Evolutionary conservation across 257 asterid species (phyloP).

Genomic region (Petunia axillaris): DNA sequence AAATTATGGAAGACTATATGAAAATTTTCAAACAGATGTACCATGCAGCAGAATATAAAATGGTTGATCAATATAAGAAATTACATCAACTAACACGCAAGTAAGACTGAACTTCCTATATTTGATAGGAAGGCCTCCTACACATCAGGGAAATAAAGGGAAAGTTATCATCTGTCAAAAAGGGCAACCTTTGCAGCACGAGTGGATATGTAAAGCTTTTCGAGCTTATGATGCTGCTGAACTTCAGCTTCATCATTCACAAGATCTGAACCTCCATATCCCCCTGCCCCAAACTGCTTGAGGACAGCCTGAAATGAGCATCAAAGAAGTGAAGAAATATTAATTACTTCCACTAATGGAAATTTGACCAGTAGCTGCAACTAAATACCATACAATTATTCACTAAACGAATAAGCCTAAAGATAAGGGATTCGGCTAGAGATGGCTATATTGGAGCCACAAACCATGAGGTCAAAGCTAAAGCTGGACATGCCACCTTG

Average conservation of each 20-base stretch:
- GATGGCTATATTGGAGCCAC: neutral
- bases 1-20: neutral
- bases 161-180: neutral
- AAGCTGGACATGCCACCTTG: neutral
- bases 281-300: slow-evolving; percentile 89
- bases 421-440: neutral
- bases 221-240: slow-evolving; percentile 97
- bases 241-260: slow-evolving; percentile 78
- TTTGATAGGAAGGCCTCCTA: neutral
- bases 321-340: slow-evolving; percentile 10
- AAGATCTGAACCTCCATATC: slow-evolving; percentile 82
- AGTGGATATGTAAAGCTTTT: slow-evolving; percentile 91
- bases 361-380: slow-evolving; percentile 4
- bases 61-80: neutral
- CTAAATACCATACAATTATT: neutral
- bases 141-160: neutral
- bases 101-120: slow-evolving; percentile 3
- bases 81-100: neutral
- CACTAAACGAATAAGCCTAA: slow-evolving; percentile 6
- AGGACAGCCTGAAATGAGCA: slow-evolving; percentile 73
- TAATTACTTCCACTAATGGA: neutral
- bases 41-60: slow-evolving; percentile 19
- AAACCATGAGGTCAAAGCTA: neutral
- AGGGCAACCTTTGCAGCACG: slow-evolving; percentile 91
- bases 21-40: neutral